phyloP scores from a whole-genome alignment of 768 basidiomycete genomes.

The Brasilioporus rufonigricans region DNA sequence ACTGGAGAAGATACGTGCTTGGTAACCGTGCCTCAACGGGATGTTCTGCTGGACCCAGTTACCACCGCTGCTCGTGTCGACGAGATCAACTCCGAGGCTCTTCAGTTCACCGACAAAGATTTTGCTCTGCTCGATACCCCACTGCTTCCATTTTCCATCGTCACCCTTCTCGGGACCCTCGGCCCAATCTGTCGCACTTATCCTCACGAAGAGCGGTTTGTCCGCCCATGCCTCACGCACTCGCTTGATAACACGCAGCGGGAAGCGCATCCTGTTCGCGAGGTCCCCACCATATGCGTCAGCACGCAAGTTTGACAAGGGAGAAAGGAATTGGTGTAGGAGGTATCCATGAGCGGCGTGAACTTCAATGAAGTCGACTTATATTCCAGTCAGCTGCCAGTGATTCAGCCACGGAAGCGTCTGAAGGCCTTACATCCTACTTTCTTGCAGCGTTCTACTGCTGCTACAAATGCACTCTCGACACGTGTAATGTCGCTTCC shows the following conservation, averaged over 20 bases:
- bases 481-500: slow-evolving; percentile 45
- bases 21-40: slow-evolving; percentile 50
- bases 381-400: slow-evolving; percentile 9
- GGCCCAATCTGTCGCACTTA: slow-evolving; percentile 69
- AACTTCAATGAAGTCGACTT: slow-evolving; percentile 69
- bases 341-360: slow-evolving; percentile 69
- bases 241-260: slow-evolving; percentile 53
- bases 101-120: slow-evolving; percentile 53
- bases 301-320: slow-evolving; percentile 65
- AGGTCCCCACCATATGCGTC: slow-evolving; percentile 74
- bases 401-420: background rate
- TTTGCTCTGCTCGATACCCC: too few species aligned
- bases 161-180: slow-evolving; percentile 51
- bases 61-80: slow-evolving; percentile 71
- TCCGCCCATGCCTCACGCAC: slow-evolving; percentile 56
- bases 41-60: slow-evolving; percentile 64
- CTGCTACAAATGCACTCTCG: slow-evolving; percentile 60
- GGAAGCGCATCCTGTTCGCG: slow-evolving; percentile 66
- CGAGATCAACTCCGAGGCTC: slow-evolving; percentile 67
- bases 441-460: slow-evolving; percentile 52
- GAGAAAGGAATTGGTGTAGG: slow-evolving; percentile 71
- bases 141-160: slow-evolving; percentile 60
- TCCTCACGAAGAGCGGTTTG: slow-evolving; percentile 70
- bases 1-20: slow-evolving; percentile 38
- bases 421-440: slow-evolving; percentile 48